phyloP scores from a whole-genome alignment of 176 grass and related monocot genomes.

The Eragrostis curvula region DNA sequence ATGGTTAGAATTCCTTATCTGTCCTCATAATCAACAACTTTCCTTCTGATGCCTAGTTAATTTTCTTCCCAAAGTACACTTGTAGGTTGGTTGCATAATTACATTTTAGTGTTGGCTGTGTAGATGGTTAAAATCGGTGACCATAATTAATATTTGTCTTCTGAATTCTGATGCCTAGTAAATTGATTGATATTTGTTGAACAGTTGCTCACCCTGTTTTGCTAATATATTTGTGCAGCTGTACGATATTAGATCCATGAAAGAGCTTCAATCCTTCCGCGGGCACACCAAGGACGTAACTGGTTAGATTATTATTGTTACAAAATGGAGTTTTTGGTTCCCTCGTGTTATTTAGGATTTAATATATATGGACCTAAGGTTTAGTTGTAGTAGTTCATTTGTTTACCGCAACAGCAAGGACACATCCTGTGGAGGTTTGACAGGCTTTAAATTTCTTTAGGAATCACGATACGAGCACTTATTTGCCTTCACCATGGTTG shows the following conservation, averaged over 20 bases:
- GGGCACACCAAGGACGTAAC: conserved; percentile 97
- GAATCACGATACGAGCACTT: neutral
- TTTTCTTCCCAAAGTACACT: neutral
- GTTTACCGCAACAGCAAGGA: neutral
- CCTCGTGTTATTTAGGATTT: conserved; percentile 6
- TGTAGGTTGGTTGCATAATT: neutral
- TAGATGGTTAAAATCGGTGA: neutral
- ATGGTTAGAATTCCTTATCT: neutral
- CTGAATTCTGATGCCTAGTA: neutral
- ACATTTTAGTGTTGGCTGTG: neutral
- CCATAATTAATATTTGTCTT: neutral
- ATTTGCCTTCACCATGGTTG: conserved; percentile 13
- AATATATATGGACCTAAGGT: neutral
- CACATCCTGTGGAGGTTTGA: neutral
- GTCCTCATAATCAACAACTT: neutral
- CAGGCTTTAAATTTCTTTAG: neutral
- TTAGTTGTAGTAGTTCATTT: conserved; percentile 18
- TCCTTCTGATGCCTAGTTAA: neutral
- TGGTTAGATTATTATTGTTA: conserved; percentile 59
- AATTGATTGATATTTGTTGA: conserved; percentile 18
- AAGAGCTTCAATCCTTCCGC: conserved; percentile 97
- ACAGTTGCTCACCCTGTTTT: conserved; percentile 33
- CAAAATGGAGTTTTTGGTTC: conserved; percentile 34
- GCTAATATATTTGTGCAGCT: conserved; percentile 69
- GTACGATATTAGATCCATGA: conserved; percentile 99